These are phyloP conservation scores for Eucalyptus brandiana DNA, from an alignment of 345 rosid species.

Conservation along the genomic window DNA sequence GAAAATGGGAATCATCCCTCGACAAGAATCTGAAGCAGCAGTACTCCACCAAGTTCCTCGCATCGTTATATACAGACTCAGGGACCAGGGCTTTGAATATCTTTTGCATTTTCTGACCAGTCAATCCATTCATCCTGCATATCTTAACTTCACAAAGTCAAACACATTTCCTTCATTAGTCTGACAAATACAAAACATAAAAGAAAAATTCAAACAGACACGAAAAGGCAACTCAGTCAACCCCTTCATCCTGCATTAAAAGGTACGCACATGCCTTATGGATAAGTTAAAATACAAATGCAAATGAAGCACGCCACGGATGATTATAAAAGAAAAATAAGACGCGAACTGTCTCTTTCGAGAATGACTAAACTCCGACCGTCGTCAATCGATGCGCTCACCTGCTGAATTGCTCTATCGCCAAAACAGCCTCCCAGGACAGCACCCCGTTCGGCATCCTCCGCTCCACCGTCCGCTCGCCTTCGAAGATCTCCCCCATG, in stretches of 20 bases:
- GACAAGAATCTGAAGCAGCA: constrained; percentile 94
- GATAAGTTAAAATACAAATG: background rate
- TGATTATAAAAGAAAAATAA: background rate
- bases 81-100: constrained; percentile 76
- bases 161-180: constrained; percentile 14
- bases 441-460: constrained; percentile 50
- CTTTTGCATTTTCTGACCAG: constrained; percentile 74
- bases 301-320: background rate
- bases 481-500: constrained; percentile 60
- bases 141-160: constrained; percentile 23
- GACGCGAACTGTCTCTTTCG: background rate
- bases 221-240: background rate
- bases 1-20: constrained; percentile 62
- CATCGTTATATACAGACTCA: constrained; percentile 41
- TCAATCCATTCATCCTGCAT: constrained; percentile 94
- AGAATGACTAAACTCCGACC: background rate
- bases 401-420: constrained; percentile 98
- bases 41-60: constrained; percentile 77
- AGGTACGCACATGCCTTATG: background rate
- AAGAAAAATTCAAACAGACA: background rate
- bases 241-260: background rate
- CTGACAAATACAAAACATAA: background rate
- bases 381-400: background rate
- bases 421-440: constrained; percentile 64
- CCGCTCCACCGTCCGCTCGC: constrained; percentile 56